Evolutionary conservation across 2,329 filamentous ascomycete species (phyloP).

Genomic region (Beauveria sp.): DNA sequence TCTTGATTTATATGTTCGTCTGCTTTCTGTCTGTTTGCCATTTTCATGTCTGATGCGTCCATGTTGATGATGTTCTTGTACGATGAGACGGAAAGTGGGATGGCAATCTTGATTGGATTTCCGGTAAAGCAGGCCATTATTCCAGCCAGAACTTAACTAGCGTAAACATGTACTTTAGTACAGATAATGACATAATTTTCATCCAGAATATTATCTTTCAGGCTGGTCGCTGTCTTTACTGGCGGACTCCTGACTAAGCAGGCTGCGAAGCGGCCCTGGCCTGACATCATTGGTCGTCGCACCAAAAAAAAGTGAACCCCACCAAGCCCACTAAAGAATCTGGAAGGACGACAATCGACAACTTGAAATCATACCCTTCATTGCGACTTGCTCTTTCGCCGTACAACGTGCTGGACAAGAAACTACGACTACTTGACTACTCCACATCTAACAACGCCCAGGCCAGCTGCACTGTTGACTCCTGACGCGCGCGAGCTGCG

Average conservation of each 20-base stretch:
- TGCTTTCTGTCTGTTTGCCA: not conserved
- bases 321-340: conserved; percentile 23
- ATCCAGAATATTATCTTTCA: not conserved
- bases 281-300: conserved; percentile 27
- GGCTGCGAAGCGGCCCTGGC: not conserved
- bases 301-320: conserved; percentile 32
- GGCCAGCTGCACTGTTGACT: no score
- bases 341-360: not conserved
- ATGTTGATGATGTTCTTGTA: conserved; percentile 3
- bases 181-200: not conserved
- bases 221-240: not conserved
- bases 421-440: not conserved
- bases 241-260: conserved; percentile 5
- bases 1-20: not conserved
- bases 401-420: not conserved
- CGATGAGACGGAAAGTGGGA: not conserved
- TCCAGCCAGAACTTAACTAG: not conserved
- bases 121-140: not conserved
- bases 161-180: not conserved
- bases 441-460: not conserved
- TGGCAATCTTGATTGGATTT: not conserved
- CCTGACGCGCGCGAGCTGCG: conserved; percentile 1
- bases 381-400: not conserved
- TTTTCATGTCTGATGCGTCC: not conserved
- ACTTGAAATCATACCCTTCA: not conserved